A percentile compares a stretch with the other conserved stretches of the same genome.
Conservation (phyloP, 352 stramenopile genomes). For the Thalassiosira oceanica region DNA sequence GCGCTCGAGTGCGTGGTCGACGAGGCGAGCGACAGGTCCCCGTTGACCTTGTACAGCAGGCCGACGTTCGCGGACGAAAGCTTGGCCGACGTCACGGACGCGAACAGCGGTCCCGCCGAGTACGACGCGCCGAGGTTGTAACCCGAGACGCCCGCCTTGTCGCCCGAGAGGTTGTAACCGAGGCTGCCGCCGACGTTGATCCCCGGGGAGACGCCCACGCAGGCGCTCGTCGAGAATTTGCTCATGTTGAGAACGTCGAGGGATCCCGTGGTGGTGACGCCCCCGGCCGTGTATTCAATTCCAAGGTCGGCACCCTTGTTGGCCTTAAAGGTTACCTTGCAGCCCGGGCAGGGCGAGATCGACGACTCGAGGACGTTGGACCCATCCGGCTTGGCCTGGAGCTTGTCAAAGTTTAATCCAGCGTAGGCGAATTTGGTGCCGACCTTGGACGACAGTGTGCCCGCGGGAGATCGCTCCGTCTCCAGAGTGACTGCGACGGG, state of each 20-base stretch:
- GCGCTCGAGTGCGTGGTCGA: constrained; percentile 65
- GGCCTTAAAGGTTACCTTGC: constrained; percentile 79
- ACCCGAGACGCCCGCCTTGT: constrained; percentile 58
- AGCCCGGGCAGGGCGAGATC: constrained; percentile 56
- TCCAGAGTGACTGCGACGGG: constrained; percentile 79
- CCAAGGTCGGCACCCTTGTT: constrained; percentile 78
- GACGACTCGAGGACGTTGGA: constrained; percentile 77
- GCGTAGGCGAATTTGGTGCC: constrained; percentile 78
- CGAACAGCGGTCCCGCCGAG: constrained; percentile 66
- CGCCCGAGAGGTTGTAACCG: constrained; percentile 73
- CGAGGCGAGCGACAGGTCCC: constrained; percentile 67
- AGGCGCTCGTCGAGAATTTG: constrained; percentile 70
- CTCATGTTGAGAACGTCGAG: constrained; percentile 78
- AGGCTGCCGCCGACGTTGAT: constrained; percentile 71
- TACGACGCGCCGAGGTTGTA: constrained; percentile 74
- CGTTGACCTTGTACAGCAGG: constrained; percentile 80
- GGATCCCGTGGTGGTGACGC: constrained; percentile 62
- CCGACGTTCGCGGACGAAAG: constrained; percentile 70
- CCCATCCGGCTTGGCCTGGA: constrained; percentile 72
- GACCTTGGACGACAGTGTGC: constrained; percentile 75
- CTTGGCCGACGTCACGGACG: constrained; percentile 66
- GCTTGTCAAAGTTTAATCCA: constrained; percentile 79
- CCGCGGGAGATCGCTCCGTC: constrained; percentile 54
- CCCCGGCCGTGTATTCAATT: constrained; percentile 74
- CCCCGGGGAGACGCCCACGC: constrained; percentile 58